phyloP scores from a whole-genome alignment of 495 filamentous ascomycete species.

The Penicillium longicatenatum region DNA sequence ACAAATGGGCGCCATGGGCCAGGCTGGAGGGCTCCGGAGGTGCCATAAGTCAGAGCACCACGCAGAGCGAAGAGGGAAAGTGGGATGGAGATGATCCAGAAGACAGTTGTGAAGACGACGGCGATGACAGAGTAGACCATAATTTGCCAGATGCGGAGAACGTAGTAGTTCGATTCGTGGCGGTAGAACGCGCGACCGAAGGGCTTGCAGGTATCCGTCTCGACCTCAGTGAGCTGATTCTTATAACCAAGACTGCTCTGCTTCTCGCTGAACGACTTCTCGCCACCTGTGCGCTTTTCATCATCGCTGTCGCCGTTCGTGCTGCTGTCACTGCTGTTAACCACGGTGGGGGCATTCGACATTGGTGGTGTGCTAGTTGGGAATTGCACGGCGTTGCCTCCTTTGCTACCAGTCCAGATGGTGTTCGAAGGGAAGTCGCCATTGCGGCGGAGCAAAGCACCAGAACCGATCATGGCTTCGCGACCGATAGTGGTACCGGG shows the following conservation, averaged over 20 bases:
- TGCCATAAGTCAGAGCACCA: conserved; percentile 15
- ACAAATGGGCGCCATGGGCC: conserved; percentile 30
- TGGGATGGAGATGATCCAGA: conserved; percentile 41
- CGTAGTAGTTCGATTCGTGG: conserved; percentile 38
- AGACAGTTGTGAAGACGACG: conserved; percentile 34
- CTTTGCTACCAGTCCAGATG: conserved; percentile 47
- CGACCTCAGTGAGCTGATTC: neutral
- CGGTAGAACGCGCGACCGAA: conserved; percentile 51
- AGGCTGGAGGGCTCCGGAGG: conserved; percentile 10
- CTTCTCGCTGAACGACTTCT: conserved; percentile 8
- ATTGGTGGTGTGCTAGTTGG: conserved; percentile 19
- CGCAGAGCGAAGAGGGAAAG: conserved; percentile 26
- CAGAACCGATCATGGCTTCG: conserved; percentile 44
- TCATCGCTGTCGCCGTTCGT: conserved; percentile 8
- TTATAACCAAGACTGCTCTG: conserved; percentile 11
- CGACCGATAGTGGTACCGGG: conserved; percentile 42
- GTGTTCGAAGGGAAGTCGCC: conserved; percentile 37
- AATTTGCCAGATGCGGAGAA: conserved; percentile 39
- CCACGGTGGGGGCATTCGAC: conserved; percentile 16
- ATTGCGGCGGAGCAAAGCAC: conserved; percentile 42
- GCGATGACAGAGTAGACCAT: conserved; percentile 41
- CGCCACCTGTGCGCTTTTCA: conserved; percentile 1
- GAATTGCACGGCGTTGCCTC: conserved; percentile 43
- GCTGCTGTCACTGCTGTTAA: conserved; percentile 14
- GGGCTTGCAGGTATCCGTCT: conserved; percentile 23